Evolutionary conservation across 78 protist genomes (phyloP).

Genomic region (Dictyostelium capitatum): DNA sequence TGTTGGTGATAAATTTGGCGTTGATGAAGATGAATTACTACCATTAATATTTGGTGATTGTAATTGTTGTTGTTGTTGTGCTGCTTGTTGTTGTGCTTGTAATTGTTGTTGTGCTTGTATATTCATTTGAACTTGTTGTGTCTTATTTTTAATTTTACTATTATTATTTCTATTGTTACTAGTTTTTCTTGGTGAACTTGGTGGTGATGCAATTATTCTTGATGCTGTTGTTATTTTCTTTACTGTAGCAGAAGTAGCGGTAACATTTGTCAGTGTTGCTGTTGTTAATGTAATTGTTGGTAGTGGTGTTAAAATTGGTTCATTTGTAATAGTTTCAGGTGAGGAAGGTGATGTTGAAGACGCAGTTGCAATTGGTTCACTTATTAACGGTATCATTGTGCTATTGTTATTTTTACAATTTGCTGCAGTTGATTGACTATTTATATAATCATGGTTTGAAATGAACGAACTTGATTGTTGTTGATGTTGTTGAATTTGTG

Average conservation of each 20-base stretch:
- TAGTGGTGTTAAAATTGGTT: neutral
- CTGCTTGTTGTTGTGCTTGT: neutral
- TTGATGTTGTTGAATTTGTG: constrained; percentile 59
- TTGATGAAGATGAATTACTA: neutral
- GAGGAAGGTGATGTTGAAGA: neutral
- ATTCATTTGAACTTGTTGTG: constrained; percentile 3
- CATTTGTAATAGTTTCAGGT: neutral
- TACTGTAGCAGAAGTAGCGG: neutral
- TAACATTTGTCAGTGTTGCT: neutral
- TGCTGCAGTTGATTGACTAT: constrained; percentile 48
- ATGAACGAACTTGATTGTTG: constrained; percentile 26
- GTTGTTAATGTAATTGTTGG: neutral
- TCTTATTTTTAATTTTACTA: neutral
- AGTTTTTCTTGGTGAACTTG: neutral
- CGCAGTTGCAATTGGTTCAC: neutral
- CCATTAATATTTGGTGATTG: neutral
- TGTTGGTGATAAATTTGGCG: constrained; percentile 42
- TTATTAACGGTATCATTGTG: neutral
- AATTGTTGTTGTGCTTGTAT: neutral
- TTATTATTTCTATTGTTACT: neutral
- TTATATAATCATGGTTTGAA: constrained; percentile 32
- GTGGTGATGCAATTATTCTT: constrained; percentile 24
- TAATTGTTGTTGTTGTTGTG: constrained; percentile 11
- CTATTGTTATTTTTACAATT: neutral
- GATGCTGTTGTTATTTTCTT: neutral